Base-by-base conservation (phyloP, 2,329 filamentous ascomycete species). In the Orbilia ellipsospora region DNA sequence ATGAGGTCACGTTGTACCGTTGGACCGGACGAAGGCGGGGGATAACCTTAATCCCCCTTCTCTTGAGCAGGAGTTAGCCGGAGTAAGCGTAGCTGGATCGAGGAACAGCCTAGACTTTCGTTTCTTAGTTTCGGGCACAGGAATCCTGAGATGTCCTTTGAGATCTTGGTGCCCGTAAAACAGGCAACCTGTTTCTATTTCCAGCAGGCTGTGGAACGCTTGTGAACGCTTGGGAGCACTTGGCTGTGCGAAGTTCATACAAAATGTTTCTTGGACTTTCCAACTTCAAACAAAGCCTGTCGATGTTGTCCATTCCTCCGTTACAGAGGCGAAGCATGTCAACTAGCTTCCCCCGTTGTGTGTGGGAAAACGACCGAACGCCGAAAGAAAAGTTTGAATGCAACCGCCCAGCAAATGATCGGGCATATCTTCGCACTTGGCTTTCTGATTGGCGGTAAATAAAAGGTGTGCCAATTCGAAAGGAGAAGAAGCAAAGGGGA, bases 1-100 rank as follows among this genome's bases (percentile, higher is more conserved):
- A 74, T 74, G 70, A 74, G 70, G 70, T 74, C 70, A 74, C 63
- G 70, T 68, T 68, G 70, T 62, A 64, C 63, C 42, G 57, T 62
- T 68, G 70, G 45, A 74, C 63, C 70, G 64, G 63, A 67, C 57
- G 57, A 68, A 63, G 70, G 70, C 70, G 70, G 70, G 70, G 65
- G 64, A 62, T 66, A 66, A 73, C 66, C 69, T 62, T 73, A 66
- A 73, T 56, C 66, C 57, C 69, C 61, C 45, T 66, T 48, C 40
- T 62, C 55, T 59, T 23, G 44, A 56, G 57, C 61, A 62, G 63
- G 63, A 68, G 60, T 67, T 68, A 54, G 70, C 57, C 60, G 60
- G 60, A 63, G 60, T 42, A 54, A 63, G 60, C 42, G 42, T 61
- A 61, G 57, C 23, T 18, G 15, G 57, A 61, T 61, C 57, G 57